Conservation (phyloP, 495 filamentous ascomycete species). For the Tuber calosporum region DNA sequence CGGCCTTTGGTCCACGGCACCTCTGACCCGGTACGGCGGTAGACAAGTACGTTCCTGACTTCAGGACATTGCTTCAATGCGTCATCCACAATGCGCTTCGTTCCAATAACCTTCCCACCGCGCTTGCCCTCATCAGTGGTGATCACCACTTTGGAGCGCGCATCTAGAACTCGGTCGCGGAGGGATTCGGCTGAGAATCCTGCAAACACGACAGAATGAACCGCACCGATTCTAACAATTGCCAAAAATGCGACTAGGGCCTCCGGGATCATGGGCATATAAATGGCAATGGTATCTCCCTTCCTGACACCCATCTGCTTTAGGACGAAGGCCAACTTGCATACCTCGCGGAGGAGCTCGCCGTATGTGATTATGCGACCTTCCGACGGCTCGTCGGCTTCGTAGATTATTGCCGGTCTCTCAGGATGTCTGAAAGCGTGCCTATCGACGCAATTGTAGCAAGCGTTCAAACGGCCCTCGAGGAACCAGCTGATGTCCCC, state of each 20-base stretch:
- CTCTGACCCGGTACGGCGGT: conserved; percentile 89
- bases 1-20: conserved; percentile 82
- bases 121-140: conserved; percentile 96
- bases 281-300: conserved; percentile 94
- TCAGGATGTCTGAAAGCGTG: conserved; percentile 89
- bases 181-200: conserved; percentile 97
- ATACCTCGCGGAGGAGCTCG: conserved; percentile 90
- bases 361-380: conserved; percentile 87
- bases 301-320: conserved; percentile 94
- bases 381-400: conserved; percentile 83
- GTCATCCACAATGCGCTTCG: conserved; percentile 99
- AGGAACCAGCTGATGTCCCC: conserved; percentile 94
- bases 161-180: conserved; percentile 89
- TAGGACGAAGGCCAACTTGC: conserved; percentile 71
- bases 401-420: conserved; percentile 94
- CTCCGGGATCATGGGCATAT: conserved; percentile 98
- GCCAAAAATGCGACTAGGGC: conserved; percentile 86
- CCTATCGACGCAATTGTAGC: conserved; percentile 95
- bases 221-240: conserved; percentile 82
- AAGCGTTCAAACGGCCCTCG: conserved; percentile 87
- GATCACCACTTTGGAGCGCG: conserved; percentile 82
- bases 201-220: conserved; percentile 98
- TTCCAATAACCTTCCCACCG: conserved; percentile 94
- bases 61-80: conserved; percentile 95
- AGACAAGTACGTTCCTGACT: conserved; percentile 77